These are phyloP conservation scores for Eucalyptus regnans DNA, from an alignment of 345 rosid genomes.

Conservation along the genomic window DNA sequence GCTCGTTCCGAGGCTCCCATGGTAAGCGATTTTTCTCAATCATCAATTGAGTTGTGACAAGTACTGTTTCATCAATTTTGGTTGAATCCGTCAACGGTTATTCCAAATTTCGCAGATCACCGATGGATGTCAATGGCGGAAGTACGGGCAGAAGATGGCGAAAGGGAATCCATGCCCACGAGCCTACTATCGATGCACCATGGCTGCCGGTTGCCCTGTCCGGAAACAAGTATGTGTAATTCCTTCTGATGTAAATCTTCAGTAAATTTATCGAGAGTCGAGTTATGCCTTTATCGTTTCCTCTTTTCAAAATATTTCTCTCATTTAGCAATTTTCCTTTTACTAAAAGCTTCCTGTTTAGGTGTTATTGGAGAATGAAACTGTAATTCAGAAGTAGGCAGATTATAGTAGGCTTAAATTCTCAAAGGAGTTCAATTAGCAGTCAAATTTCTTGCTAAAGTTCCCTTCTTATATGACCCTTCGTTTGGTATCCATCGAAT, in stretches of 20 bases:
- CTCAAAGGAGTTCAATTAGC: not conserved
- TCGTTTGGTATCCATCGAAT: not conserved
- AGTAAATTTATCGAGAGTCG: not conserved
- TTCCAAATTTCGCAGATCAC: constrained; percentile 18
- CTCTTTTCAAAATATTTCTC: not conserved
- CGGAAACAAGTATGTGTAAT: constrained; percentile 41
- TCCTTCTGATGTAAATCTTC: not conserved
- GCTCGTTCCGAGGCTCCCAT: constrained; percentile 40
- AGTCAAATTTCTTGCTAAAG: not conserved
- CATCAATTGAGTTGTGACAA: not conserved
- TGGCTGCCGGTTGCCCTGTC: constrained; percentile 79
- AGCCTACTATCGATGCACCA: constrained; percentile 71
- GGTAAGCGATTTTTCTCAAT: not conserved
- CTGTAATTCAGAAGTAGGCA: not conserved
- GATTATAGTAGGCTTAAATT: not conserved
- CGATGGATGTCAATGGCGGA: constrained; percentile 79
- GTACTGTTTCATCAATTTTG: not conserved
- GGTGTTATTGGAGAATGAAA: not conserved
- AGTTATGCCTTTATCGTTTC: not conserved
- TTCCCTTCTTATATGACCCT: not conserved
- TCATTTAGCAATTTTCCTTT: not conserved
- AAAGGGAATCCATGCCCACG: constrained; percentile 81
- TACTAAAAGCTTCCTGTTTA: not conserved
- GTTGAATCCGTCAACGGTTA: not conserved
- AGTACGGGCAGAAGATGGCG: constrained; percentile 76